Percentiles rank a stretch among this genome's conserved stretches.
These are phyloP conservation scores for Fusarium sacchari DNA, from an alignment of 2,329 filamentous ascomycete species.

Conservation along the genomic window DNA sequence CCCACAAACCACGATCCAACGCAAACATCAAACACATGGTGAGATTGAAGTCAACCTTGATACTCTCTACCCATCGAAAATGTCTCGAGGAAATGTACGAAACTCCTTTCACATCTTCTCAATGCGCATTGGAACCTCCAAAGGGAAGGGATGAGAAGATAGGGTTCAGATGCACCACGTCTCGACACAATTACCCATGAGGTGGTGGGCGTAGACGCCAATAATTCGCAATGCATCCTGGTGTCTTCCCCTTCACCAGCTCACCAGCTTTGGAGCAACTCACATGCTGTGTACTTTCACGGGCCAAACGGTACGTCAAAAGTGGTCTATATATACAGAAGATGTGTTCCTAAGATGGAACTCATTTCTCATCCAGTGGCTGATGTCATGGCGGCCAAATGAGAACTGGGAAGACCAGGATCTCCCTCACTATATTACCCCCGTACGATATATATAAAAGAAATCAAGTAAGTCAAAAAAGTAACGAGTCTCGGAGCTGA, in stretches of 20 bases:
- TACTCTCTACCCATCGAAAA: background rate
- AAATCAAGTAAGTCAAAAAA: background rate
- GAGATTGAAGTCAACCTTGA: rapidly evolving
- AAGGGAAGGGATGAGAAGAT: background rate
- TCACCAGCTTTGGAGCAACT: background rate
- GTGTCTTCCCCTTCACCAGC: background rate
- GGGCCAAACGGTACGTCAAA: background rate
- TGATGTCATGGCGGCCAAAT: background rate
- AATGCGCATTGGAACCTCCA: background rate
- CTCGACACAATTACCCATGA: rapidly evolving
- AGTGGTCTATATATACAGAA: background rate
- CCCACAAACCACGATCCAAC: constrained; percentile 60
- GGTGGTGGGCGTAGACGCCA: no score
- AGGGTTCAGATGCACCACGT: background rate
- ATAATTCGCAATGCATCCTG: background rate
- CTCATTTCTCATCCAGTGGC: background rate
- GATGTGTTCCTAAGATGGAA: no score
- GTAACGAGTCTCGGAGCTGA: background rate
- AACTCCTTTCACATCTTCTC: no score
- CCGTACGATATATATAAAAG: background rate
- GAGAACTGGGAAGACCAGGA: background rate
- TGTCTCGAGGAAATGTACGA: background rate
- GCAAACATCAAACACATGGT: constrained; percentile 69
- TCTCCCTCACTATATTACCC: background rate
- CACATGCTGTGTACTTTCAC: background rate